Conservation (phyloP, 1,284 basidiomycete species). For the Chalciporus sp. region DNA sequence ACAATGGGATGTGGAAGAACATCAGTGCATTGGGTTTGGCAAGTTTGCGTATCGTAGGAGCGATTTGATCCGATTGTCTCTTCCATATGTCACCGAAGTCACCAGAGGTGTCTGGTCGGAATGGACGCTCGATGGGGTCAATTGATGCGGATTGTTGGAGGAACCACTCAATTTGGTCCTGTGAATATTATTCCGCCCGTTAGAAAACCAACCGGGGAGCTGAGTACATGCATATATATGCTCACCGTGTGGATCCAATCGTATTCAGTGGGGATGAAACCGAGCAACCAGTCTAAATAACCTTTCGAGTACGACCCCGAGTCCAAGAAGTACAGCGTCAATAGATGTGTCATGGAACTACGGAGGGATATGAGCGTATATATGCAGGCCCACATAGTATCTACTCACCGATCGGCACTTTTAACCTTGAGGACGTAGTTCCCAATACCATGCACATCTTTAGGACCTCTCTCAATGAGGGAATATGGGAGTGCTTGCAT, state of each 20-base stretch:
- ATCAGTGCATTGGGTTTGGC: constrained; percentile 91
- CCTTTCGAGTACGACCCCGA: constrained; percentile 77
- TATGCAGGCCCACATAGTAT: neutral
- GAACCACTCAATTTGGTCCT: constrained; percentile 89
- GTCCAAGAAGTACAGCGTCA: constrained; percentile 93
- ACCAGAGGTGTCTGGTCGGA: constrained; percentile 69
- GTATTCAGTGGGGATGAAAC: constrained; percentile 68
- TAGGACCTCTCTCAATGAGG: constrained; percentile 78
- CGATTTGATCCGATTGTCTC: constrained; percentile 55
- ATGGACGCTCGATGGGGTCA: constrained; percentile 76
- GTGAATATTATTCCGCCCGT: neutral
- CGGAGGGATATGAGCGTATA: constrained; percentile 1
- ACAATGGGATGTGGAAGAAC: constrained; percentile 96
- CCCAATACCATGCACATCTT: constrained; percentile 81
- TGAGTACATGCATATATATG: neutral
- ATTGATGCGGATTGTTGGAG: constrained; percentile 75
- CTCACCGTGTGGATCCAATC: constrained; percentile 76
- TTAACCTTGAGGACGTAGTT: constrained; percentile 82
- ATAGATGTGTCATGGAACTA: constrained; percentile 83
- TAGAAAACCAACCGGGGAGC: neutral
- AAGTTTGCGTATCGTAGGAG: constrained; percentile 56
- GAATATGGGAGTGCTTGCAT: constrained; percentile 86
- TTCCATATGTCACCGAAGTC: constrained; percentile 71
- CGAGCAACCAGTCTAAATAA: constrained; percentile 59
- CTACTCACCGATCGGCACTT: constrained; percentile 68